phyloP scores from a whole-genome alignment of 768 basidiomycete species.

The Termitomyces sp. region DNA sequence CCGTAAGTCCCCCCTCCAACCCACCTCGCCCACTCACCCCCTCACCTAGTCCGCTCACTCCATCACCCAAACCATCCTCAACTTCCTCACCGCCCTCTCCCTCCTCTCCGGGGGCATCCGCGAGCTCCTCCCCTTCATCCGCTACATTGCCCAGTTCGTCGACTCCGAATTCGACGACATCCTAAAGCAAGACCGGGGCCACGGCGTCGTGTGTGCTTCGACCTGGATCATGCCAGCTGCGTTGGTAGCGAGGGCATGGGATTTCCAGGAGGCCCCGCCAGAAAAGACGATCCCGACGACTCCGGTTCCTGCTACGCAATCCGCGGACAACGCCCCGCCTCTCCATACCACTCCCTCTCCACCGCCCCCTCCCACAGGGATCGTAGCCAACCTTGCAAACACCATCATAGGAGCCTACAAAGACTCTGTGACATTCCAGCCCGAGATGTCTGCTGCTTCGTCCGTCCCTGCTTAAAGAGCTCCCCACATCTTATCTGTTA shows the following conservation, averaged over 20 bases:
- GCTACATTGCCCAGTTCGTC: slow-evolving; percentile 77
- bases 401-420: slow-evolving; percentile 12
- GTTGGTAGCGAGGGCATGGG: slow-evolving; percentile 77
- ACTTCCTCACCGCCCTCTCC: slow-evolving; percentile 72
- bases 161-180: slow-evolving; percentile 74
- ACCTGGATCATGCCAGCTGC: slow-evolving; percentile 90
- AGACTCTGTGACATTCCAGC: slow-evolving; percentile 15
- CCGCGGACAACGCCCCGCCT: too few relatives aligned
- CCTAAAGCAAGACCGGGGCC: slow-evolving; percentile 57
- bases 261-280: slow-evolving; percentile 37
- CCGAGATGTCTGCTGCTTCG: neutral
- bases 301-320: too few relatives aligned
- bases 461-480: neutral
- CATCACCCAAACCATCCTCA: slow-evolving; percentile 60
- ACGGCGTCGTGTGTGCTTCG: slow-evolving; percentile 84
- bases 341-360: neutral
- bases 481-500: neutral
- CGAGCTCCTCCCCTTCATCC: slow-evolving; percentile 81
- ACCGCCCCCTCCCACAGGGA: neutral
- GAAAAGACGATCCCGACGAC: too few relatives aligned
- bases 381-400: slow-evolving; percentile 8
- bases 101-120: slow-evolving; percentile 70
- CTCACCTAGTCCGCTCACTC: slow-evolving; percentile 33
- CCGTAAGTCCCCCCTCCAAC: slow-evolving; percentile 34
- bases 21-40: slow-evolving; percentile 39